Conservation (phyloP, 1,284 basidiomycete genomes). For the Cystobasidium sp. region DNA sequence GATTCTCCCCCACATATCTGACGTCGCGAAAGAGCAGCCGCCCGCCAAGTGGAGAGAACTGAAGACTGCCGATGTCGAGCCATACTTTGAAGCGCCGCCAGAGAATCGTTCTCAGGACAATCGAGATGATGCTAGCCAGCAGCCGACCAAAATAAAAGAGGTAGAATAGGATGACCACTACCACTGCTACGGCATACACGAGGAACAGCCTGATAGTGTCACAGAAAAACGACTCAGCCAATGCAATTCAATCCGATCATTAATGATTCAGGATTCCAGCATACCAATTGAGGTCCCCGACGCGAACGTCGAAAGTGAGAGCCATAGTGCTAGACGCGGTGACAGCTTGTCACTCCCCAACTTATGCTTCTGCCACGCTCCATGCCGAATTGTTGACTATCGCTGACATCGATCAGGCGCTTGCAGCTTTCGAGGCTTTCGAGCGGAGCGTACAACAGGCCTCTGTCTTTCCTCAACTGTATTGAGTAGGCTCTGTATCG, state of each 20-base stretch:
- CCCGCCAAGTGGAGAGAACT: conserved; percentile 84
- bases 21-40: conserved; percentile 83
- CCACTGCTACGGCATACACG: conserved; percentile 71
- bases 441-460: too few relatives aligned
- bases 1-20: conserved; percentile 84
- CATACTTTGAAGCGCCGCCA: conserved; percentile 75
- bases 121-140: conserved; percentile 68
- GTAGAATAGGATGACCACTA: conserved; percentile 69
- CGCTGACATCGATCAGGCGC: background rate
- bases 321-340: background rate
- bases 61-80: conserved; percentile 76
- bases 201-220: conserved; percentile 60
- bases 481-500: too few relatives aligned
- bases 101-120: conserved; percentile 66
- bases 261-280: background rate
- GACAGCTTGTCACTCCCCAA: background rate
- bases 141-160: conserved; percentile 89
- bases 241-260: background rate
- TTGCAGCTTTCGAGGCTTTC: background rate
- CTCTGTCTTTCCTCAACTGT: background rate
- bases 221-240: background rate
- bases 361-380: background rate
- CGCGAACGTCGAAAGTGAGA: conserved; percentile 29
- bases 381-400: background rate
- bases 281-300: conserved; percentile 38